These are phyloP conservation scores for Yamadazyma conglobata DNA, from an alignment of 1,139 yeast genomes.

Conservation along the genomic window DNA sequence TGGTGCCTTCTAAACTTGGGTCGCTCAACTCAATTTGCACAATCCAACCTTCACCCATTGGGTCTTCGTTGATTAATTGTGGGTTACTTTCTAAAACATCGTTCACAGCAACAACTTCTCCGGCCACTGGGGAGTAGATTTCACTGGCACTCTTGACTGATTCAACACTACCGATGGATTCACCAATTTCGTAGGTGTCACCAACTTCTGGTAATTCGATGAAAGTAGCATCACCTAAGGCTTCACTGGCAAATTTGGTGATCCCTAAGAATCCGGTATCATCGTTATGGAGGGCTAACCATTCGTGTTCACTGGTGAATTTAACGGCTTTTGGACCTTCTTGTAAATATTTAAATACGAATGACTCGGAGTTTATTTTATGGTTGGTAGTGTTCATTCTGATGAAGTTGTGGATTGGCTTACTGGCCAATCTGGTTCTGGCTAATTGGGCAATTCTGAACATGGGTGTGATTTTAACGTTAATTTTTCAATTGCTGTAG, in stretches of 20 bases:
- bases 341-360: conserved; percentile 47
- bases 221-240: conserved; percentile 96
- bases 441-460: conserved; percentile 9
- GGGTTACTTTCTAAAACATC: conserved; percentile 65
- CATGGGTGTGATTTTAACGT: conserved; percentile 4
- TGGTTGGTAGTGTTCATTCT: conserved; percentile 42
- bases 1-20: conserved; percentile 25
- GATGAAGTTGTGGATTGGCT: conserved; percentile 10
- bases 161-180: conserved; percentile 88
- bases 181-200: conserved; percentile 64
- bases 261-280: conserved; percentile 85
- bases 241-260: conserved; percentile 93
- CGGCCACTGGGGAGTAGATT: conserved; percentile 83
- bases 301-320: conserved; percentile 91
- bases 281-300: conserved; percentile 85
- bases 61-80: conserved; percentile 77
- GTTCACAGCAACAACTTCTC: conserved; percentile 74
- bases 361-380: conserved; percentile 49
- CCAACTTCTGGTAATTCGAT: conserved; percentile 87
- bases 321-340: conserved; percentile 53
- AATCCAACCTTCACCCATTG: conserved; percentile 93
- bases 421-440: conserved; percentile 7
- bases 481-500: too few species aligned
- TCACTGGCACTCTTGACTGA: conserved; percentile 94
- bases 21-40: conserved; percentile 64